phyloP scores from a whole-genome alignment of 768 basidiomycete genomes.

The Termitomyces sp. region DNA sequence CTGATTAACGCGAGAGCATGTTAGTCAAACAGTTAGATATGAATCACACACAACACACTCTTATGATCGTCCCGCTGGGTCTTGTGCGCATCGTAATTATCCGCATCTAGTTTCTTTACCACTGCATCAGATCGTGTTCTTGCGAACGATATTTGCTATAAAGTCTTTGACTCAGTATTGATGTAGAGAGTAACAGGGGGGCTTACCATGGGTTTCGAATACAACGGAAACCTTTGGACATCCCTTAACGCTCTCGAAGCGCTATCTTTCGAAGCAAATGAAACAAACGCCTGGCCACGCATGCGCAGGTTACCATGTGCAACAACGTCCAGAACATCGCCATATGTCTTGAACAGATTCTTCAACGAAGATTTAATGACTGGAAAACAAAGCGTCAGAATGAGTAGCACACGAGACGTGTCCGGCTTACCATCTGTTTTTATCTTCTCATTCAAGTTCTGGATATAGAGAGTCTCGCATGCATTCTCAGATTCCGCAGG shows the following conservation, averaged over 20 bases:
- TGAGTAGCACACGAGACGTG: neutral
- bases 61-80: constrained; percentile 72
- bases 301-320: constrained; percentile 94
- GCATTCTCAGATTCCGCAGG: constrained; percentile 39
- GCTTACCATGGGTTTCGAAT: constrained; percentile 92
- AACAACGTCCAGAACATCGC: constrained; percentile 91
- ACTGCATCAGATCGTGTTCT: constrained; percentile 85
- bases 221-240: constrained; percentile 89
- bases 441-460: constrained; percentile 95
- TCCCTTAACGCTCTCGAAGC: constrained; percentile 90
- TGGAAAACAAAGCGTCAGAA: constrained; percentile 21
- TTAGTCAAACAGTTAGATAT: constrained; percentile 6
- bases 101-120: constrained; percentile 67
- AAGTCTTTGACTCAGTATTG: neutral
- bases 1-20: constrained; percentile 29
- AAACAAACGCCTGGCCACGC: constrained; percentile 98
- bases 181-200: neutral
- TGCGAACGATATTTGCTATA: constrained; percentile 93
- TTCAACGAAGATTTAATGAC: constrained; percentile 86
- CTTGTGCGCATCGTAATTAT: constrained; percentile 73
- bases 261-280: constrained; percentile 76
- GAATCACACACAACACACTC: constrained; percentile 44
- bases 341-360: constrained; percentile 90
- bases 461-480: constrained; percentile 90
- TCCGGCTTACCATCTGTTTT: constrained; percentile 59